Conservation (phyloP, 1,284 basidiomycete genomes). For the Bjerkandera adusta region DNA sequence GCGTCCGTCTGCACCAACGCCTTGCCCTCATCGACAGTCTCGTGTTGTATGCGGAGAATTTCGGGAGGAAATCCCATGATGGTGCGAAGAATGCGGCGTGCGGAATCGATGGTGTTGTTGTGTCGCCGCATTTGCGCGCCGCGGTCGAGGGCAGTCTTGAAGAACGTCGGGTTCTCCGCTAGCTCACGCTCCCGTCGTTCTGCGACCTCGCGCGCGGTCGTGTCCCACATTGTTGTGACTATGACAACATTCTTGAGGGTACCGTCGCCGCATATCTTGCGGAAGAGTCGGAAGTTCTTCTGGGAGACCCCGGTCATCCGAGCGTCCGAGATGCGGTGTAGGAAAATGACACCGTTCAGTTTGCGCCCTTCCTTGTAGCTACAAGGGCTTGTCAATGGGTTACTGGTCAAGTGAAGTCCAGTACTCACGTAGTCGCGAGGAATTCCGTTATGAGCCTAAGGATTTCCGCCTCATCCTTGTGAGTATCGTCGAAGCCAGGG, state of each 20-base stretch:
- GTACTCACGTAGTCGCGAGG: constrained; percentile 23
- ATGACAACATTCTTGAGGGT: constrained; percentile 47
- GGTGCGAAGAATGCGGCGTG: constrained; percentile 14
- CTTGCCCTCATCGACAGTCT: constrained; percentile 18
- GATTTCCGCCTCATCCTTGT: constrained; percentile 34
- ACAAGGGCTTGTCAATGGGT: neutral
- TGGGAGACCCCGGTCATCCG: constrained; percentile 46
- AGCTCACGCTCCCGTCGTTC: constrained; percentile 13
- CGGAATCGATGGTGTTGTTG: constrained; percentile 14
- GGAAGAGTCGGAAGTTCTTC: constrained; percentile 48
- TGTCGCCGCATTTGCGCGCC: constrained; percentile 17
- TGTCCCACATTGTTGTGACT: constrained; percentile 51
- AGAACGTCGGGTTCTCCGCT: constrained; percentile 10
- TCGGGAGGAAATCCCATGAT: constrained; percentile 13
- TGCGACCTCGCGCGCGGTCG: constrained; percentile 21
- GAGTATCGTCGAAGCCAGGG: constrained; percentile 39
- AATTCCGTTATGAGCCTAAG: constrained; percentile 36
- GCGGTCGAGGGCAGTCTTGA: constrained; percentile 18
- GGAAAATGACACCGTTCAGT: constrained; percentile 49
- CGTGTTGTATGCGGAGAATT: constrained; percentile 16
- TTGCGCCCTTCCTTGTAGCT: constrained; percentile 42
- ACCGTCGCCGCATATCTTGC: constrained; percentile 46
- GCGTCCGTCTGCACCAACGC: constrained; percentile 14
- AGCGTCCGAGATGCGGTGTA: constrained; percentile 51
- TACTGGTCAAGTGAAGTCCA: neutral